A percentile compares a stretch with the other conserved stretches of the same genome.
Conservation (phyloP, 2,329 filamentous ascomycete species). For the Aspergillus japonicus region DNA sequence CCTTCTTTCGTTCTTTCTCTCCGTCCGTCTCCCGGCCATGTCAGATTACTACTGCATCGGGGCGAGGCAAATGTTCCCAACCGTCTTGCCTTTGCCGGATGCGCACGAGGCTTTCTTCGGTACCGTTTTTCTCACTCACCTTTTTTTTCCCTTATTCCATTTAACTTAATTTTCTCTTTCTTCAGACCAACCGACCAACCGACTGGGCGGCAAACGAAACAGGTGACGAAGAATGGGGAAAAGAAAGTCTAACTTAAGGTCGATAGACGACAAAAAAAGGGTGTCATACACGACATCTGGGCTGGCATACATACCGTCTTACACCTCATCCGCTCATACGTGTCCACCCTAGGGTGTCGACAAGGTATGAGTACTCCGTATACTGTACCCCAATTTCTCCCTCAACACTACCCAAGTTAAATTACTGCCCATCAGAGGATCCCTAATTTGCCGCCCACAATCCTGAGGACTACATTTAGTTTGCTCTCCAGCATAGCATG, state of each 20-base stretch:
- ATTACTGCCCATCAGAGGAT: neutral
- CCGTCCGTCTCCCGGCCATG: neutral
- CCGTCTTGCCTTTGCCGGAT: constrained; percentile 4
- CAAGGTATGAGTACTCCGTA: neutral
- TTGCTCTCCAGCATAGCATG: neutral
- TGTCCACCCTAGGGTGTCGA: neutral
- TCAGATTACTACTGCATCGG: neutral
- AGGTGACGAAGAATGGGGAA: neutral
- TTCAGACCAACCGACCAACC: neutral
- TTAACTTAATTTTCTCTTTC: neutral
- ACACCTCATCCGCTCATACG: constrained; percentile 4
- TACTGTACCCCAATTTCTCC: neutral
- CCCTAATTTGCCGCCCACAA: neutral
- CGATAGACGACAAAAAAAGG: neutral
- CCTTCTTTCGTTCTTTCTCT: neutral
- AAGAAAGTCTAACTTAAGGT: neutral
- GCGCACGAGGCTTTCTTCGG: constrained; percentile 8
- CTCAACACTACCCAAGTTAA: neutral
- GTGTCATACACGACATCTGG: neutral
- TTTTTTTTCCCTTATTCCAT: neutral
- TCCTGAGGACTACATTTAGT: neutral
- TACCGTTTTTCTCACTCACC: neutral
- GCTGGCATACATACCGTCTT: neutral
- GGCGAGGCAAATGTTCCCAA: neutral
- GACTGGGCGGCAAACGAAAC: neutral